A percentile compares a stretch with the other conserved stretches of the same genome.
Evolutionary conservation across 192 early-diverging fungal genomes (phyloP).

Genomic region (Dissophora ornata): DNA sequence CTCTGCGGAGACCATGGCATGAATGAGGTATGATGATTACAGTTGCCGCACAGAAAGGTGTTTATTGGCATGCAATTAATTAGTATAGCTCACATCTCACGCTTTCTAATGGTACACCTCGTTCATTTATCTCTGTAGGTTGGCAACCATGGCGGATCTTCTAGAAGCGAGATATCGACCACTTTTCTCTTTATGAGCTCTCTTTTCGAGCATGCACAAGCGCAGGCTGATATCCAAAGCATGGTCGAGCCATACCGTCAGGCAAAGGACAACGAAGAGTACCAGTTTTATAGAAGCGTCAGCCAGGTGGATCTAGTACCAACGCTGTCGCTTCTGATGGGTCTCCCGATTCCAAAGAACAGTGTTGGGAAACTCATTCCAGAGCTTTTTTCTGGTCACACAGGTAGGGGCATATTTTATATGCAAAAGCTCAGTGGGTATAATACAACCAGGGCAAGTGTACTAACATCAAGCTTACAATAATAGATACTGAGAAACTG

Average conservation of each 20-base stretch:
- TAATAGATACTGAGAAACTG: constrained; percentile 54
- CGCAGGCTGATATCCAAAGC: constrained; percentile 12
- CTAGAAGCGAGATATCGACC: constrained; percentile 63
- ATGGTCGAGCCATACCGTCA: constrained; percentile 48
- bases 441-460: no score
- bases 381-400: constrained; percentile 71
- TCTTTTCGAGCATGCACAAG: constrained; percentile 35
- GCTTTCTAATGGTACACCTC: neutral
- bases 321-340: constrained; percentile 82
- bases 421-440: no score
- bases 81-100: no score
- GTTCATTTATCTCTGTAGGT: constrained; percentile 22
- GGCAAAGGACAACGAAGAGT: constrained; percentile 34
- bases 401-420: constrained; percentile 27
- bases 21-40: constrained; percentile 69
- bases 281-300: constrained; percentile 68
- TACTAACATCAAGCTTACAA: neutral
- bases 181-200: constrained; percentile 63
- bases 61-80: no score
- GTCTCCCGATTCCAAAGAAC: constrained; percentile 93
- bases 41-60: no score
- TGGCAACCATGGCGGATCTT: constrained; percentile 72
- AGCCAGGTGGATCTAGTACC: constrained; percentile 93
- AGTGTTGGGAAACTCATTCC: constrained; percentile 89
- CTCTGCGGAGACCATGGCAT: constrained; percentile 87